Percentiles rank a stretch among this genome's conserved stretches.
phyloP scores from a whole-genome alignment of 805 yeast genomes.

The Saturnispora dispora region DNA sequence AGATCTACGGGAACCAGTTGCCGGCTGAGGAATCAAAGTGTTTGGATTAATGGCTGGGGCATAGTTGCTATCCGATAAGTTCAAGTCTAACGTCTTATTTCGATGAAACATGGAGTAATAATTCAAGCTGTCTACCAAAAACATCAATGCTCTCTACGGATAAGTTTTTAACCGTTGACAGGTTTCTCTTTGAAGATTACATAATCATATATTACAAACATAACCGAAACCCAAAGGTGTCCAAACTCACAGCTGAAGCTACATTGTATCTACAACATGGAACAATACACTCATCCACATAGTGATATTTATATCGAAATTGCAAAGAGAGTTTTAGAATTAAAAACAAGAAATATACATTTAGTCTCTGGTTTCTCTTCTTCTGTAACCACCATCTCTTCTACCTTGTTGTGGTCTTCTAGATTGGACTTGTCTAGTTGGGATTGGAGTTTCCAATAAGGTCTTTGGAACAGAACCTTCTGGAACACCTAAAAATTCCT shows the following conservation, averaged over 20 bases:
- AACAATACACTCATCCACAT: neutral
- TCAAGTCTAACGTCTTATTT: constrained; percentile 13
- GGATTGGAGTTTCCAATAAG: constrained; percentile 90
- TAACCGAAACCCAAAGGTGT: neutral
- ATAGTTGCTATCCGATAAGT: constrained; percentile 14
- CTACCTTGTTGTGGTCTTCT: constrained; percentile 32
- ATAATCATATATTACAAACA: neutral
- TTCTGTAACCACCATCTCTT: constrained; percentile 58
- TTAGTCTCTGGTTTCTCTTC: constrained; percentile 40
- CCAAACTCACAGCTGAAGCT: neutral
- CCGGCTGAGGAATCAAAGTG: constrained; percentile 17
- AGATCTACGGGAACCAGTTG: constrained; percentile 11
- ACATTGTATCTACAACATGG: neutral
- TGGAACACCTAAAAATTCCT: constrained; percentile 98
- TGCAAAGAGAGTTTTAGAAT: constrained; percentile 6
- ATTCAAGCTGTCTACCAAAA: neutral
- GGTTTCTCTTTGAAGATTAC: neutral
- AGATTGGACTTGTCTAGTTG: constrained; percentile 44
- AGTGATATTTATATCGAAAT: neutral
- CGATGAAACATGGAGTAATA: constrained; percentile 11
- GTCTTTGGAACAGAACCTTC: constrained; percentile 98
- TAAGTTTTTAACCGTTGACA: neutral
- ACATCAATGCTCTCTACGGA: neutral
- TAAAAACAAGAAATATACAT: constrained; percentile 10
- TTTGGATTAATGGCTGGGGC: constrained; percentile 17